A percentile compares a stretch with the other conserved stretches of the same genome.
Evolutionary conservation across 192 early-diverging fungal genomes (phyloP).

Genomic region (Rhizophagus sp.): DNA sequence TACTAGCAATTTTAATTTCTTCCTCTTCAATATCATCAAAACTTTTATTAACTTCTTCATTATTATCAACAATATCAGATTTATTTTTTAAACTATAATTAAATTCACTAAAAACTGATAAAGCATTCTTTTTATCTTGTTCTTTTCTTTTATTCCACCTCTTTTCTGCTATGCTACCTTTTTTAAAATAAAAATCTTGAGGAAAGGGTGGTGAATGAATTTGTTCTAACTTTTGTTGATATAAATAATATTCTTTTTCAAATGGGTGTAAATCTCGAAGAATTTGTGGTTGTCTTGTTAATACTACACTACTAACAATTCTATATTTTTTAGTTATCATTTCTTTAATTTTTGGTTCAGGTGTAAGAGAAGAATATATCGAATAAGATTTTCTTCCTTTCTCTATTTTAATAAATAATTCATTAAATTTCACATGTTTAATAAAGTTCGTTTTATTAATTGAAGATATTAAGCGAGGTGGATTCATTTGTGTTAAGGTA

Average conservation of each 20-base stretch:
- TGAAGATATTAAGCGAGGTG: too few relatives aligned
- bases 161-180: slow-evolving; percentile 70
- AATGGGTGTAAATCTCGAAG: slow-evolving; percentile 62
- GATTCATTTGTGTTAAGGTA: too few relatives aligned
- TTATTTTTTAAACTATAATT: slow-evolving; percentile 50
- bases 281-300: slow-evolving; percentile 70
- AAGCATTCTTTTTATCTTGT: background rate
- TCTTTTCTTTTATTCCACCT: slow-evolving; percentile 32
- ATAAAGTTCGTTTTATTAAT: too few relatives aligned
- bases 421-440: too few relatives aligned
- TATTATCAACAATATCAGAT: slow-evolving; percentile 47
- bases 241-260: slow-evolving; percentile 68
- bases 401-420: too few relatives aligned
- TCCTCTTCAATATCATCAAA: slow-evolving; percentile 45
- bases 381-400: too few relatives aligned
- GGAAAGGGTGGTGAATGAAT: slow-evolving; percentile 57
- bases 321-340: slow-evolving; percentile 29
- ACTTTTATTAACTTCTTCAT: background rate
- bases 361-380: background rate
- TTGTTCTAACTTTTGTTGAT: slow-evolving; percentile 63
- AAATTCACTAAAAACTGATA: slow-evolving; percentile 26
- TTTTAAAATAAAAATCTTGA: slow-evolving; percentile 76
- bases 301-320: slow-evolving; percentile 61
- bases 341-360: background rate
- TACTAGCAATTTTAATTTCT: slow-evolving; percentile 55